These are phyloP conservation scores for Colletotrichum graminicola DNA, from an alignment of 2,329 filamentous ascomycete genomes.

Conservation along the genomic window DNA sequence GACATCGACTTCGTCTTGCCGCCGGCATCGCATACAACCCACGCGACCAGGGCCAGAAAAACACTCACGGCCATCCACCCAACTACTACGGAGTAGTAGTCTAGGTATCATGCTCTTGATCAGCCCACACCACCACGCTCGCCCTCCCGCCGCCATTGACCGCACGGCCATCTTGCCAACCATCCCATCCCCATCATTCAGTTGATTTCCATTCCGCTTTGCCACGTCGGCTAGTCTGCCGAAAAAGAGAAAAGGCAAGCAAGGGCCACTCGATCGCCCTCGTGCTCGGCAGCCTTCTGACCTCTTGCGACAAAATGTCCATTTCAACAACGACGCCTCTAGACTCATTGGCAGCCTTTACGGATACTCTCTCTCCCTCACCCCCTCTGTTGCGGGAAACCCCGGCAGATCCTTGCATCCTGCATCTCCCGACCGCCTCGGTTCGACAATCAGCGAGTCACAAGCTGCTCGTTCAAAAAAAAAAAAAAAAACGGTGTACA, in stretches of 20 bases:
- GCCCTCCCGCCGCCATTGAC: constrained; percentile 13
- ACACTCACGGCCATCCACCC: neutral
- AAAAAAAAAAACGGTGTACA: constrained; percentile 11
- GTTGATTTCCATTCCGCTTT: constrained; percentile 1
- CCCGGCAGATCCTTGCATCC: constrained; percentile 36
- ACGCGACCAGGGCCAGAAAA: constrained; percentile 11
- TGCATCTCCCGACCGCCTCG: constrained; percentile 28
- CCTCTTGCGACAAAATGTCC: constrained; percentile 7
- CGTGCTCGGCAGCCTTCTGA: constrained; percentile 21
- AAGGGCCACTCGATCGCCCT: neutral
- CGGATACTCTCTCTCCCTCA: constrained; percentile 5
- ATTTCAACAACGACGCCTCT: constrained; percentile 10
- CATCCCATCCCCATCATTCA: neutral
- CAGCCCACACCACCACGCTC: constrained; percentile 9
- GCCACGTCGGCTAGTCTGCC: constrained; percentile 25
- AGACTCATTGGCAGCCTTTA: neutral
- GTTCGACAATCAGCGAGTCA: constrained; percentile 35
- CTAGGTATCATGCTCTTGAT: constrained; percentile 5
- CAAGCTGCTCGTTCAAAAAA: constrained; percentile 17
- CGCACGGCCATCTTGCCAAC: constrained; percentile 12
- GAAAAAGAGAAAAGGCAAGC: neutral
- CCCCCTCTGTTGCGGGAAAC: constrained; percentile 17
- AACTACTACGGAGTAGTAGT: no score
- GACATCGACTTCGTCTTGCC: constrained; percentile 17
- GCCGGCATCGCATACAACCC: neutral